Conservation (phyloP, 2,329 filamentous ascomycete species). For the Periconia sp. region DNA sequence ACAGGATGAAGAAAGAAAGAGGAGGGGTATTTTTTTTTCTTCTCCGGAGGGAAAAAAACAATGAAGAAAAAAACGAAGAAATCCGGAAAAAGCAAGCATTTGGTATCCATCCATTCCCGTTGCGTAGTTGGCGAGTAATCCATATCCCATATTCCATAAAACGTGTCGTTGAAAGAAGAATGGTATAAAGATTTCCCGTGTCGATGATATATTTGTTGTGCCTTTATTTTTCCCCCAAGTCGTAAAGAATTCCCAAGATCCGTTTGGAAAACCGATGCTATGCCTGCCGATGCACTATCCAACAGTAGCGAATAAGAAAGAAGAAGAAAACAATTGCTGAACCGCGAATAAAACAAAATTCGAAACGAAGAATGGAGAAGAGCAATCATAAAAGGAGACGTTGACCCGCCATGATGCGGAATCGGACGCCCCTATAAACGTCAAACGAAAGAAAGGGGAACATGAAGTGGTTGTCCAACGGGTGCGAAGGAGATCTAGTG, state of each 20-base stretch:
- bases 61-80: too few species aligned
- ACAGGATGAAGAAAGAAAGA: too few species aligned
- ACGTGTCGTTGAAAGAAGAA: too few species aligned
- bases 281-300: slow-evolving; percentile 31
- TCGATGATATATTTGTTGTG: too few species aligned
- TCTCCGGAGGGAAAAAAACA: too few species aligned
- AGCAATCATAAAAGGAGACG: not conserved
- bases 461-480: not conserved
- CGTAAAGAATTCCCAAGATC: not conserved
- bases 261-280: not conserved
- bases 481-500: too few species aligned
- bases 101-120: too few species aligned
- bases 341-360: slow-evolving; percentile 4
- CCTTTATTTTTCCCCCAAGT: not conserved
- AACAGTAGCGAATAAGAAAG: slow-evolving; percentile 19
- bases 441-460: not conserved
- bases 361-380: slow-evolving; percentile 1
- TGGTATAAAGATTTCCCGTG: too few species aligned
- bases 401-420: not conserved
- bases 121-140: too few species aligned
- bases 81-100: too few species aligned
- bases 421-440: not conserved
- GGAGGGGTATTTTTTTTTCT: too few species aligned
- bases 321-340: slow-evolving; percentile 4
- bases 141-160: too few species aligned